Evolutionary conservation across 129 eudicot genomes (phyloP).

Genomic region (Arctium lappa): DNA sequence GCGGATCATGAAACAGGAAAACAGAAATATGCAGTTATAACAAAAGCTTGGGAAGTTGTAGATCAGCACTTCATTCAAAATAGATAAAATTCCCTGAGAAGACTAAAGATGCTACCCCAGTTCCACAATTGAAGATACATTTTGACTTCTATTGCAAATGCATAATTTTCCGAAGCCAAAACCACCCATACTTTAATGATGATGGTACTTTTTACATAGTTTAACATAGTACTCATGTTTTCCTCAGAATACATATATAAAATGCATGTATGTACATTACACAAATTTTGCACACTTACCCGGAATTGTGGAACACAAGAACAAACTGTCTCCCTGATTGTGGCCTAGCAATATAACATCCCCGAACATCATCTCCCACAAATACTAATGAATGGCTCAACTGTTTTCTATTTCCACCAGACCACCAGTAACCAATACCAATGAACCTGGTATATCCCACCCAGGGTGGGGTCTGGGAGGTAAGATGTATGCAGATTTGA

Average conservation of each 20-base stretch:
- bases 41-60: slow-evolving; percentile 3
- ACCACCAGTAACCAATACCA: no score
- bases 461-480: no score
- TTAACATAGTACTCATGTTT: neutral
- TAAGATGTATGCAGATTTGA: no score
- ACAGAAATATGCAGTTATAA: slow-evolving; percentile 15
- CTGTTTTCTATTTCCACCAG: no score
- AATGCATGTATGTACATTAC: neutral
- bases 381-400: no score
- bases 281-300: no score
- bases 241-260: neutral
- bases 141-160: neutral
- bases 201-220: neutral
- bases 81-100: neutral
- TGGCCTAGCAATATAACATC: no score
- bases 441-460: no score
- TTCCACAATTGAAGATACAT: neutral
- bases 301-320: neutral
- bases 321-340: neutral
- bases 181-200: neutral
- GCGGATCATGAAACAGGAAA: slow-evolving; percentile 34
- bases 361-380: no score
- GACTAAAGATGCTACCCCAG: neutral
- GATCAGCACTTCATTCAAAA: neutral
- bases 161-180: neutral